A percentile compares a stretch with the other conserved stretches of the same genome.
Conservation (phyloP, 768 basidiomycete species). For the Russula vinacea region DNA sequence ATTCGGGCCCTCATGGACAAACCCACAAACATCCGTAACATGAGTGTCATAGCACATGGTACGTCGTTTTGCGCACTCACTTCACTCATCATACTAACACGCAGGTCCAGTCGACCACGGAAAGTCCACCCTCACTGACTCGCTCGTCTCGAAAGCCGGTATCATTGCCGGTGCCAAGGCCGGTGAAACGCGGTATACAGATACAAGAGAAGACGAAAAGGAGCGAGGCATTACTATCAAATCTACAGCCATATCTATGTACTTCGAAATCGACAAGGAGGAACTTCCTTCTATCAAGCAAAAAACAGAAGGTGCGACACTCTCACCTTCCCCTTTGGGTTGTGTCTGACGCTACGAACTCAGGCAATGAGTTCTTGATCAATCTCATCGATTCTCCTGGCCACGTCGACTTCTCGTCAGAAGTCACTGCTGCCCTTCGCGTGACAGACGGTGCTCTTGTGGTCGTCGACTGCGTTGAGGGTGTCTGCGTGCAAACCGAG, state of each 20-base stretch:
- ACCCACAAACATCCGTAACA: slow-evolving; percentile 91
- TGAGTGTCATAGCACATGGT: slow-evolving; percentile 94
- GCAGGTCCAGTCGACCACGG: slow-evolving; percentile 87
- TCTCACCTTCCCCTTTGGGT: slow-evolving; percentile 10
- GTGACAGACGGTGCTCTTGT: slow-evolving; percentile 99
- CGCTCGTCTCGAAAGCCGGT: slow-evolving; percentile 98
- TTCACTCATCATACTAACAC: slow-evolving; percentile 27
- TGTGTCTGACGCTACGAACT: slow-evolving; percentile 21
- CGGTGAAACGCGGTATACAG: slow-evolving; percentile 95
- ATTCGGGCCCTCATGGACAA: slow-evolving; percentile 84
- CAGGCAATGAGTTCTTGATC: slow-evolving; percentile 96
- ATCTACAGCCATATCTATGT: slow-evolving; percentile 99
- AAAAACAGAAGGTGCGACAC: slow-evolving; percentile 77
- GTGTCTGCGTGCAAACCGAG: slow-evolving; percentile 99
- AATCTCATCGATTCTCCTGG: slow-evolving; percentile 99
- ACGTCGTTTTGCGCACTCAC: slow-evolving; percentile 35
- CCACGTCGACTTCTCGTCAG: slow-evolving; percentile 99
- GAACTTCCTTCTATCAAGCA: slow-evolving; percentile 84
- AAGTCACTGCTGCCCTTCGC: slow-evolving; percentile 99
- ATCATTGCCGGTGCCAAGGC: slow-evolving; percentile 95
- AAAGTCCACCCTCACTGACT: slow-evolving; percentile 99
- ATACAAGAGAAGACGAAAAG: slow-evolving; percentile 97
- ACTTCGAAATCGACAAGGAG: slow-evolving; percentile 93
- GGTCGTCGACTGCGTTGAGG: slow-evolving; percentile 99
- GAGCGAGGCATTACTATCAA: slow-evolving; percentile 99